Percentiles rank a stretch among this genome's conserved stretches.
Conservation (phyloP, 768 basidiomycete genomes). For the Lactarius deliciosus region DNA sequence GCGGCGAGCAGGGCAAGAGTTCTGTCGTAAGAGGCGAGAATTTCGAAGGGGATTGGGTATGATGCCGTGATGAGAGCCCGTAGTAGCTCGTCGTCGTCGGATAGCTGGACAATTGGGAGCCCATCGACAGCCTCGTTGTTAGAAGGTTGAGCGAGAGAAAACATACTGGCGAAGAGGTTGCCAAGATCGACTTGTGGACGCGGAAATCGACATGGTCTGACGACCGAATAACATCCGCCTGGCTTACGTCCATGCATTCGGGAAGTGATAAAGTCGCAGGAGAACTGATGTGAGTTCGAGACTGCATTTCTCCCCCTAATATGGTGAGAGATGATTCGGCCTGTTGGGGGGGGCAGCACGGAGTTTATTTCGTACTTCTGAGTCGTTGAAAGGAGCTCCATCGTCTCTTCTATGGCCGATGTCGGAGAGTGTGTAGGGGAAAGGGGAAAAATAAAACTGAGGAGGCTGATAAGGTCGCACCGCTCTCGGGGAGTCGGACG, state of each 20-base stretch:
- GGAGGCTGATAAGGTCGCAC: slow-evolving; percentile 2
- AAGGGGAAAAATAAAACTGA: slow-evolving; percentile 11
- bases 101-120: slow-evolving; percentile 1
- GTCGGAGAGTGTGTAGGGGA: not conserved
- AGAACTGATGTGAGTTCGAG: not conserved
- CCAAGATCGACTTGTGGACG: slow-evolving; percentile 45
- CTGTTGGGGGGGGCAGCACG: not conserved
- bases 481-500: not conserved
- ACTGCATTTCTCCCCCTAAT: not conserved
- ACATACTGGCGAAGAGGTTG: slow-evolving; percentile 42
- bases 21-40: not conserved
- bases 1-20: not conserved
- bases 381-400: slow-evolving; percentile 13
- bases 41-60: not conserved
- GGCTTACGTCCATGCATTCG: not conserved
- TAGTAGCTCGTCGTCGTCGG: slow-evolving; percentile 1
- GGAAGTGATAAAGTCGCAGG: not conserved
- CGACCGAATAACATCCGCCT: slow-evolving; percentile 45
- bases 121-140: not conserved
- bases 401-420: not conserved
- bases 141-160: slow-evolving; percentile 9
- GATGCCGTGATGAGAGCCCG: not conserved
- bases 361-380: slow-evolving; percentile 10
- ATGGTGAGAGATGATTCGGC: not conserved
- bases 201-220: slow-evolving; percentile 46